These are phyloP conservation scores for Scalesia atractyloides DNA, from an alignment of 129 eudicot species.

Conservation along the genomic window DNA sequence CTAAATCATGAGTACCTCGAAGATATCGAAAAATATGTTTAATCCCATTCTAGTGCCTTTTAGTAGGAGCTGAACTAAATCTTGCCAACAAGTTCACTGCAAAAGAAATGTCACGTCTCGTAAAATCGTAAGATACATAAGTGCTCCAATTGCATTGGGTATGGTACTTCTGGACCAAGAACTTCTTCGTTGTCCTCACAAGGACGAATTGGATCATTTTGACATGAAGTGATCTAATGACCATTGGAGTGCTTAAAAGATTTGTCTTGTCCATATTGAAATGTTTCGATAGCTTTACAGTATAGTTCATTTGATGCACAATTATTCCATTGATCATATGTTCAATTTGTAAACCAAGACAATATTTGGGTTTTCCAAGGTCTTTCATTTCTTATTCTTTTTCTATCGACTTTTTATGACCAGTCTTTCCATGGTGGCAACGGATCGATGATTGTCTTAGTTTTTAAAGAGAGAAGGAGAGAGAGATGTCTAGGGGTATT, in stretches of 20 bases:
- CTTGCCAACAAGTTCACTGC: no score
- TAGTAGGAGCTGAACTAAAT: no score
- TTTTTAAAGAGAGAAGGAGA: no score
- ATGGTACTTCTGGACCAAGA: not conserved
- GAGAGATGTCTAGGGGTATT: no score
- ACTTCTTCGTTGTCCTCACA: not conserved
- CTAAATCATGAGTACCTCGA: no score
- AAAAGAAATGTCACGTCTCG: no score
- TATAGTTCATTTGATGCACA: not conserved
- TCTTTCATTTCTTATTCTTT: constrained; percentile 1
- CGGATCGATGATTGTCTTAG: no score
- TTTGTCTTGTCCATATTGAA: not conserved
- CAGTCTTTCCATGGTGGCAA: no score
- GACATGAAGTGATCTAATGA: not conserved
- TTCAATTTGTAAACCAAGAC: constrained; percentile 2
- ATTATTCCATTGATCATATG: not conserved
- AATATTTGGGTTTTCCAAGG: not conserved
- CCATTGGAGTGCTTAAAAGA: constrained; percentile 9
- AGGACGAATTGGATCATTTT: constrained; percentile 3
- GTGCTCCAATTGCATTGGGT: not conserved
- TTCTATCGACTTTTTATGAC: no score
- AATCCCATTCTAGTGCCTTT: no score
- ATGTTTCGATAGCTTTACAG: not conserved
- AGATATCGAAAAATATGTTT: no score
- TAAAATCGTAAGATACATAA: no score